Evolutionary conservation across 2,329 filamentous ascomycete genomes (phyloP).

Genomic region (Mariannaea elegans): DNA sequence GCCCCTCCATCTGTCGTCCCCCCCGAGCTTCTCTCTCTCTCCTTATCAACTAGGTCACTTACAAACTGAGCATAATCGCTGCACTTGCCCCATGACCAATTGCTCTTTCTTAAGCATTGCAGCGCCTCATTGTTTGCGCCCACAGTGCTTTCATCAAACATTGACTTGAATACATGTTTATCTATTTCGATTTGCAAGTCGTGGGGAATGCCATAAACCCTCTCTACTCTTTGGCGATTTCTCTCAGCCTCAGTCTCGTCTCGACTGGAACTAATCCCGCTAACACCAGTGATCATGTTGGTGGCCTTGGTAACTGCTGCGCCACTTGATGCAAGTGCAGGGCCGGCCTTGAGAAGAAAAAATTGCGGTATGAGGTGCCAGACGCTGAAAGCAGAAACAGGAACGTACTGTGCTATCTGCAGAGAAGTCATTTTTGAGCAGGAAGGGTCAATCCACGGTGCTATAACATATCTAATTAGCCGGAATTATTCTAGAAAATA

Average conservation of each 20-base stretch:
- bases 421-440: constrained; percentile 4
- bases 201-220: constrained; percentile 14
- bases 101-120: constrained; percentile 27
- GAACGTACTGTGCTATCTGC: constrained; percentile 19
- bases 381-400: constrained; percentile 15
- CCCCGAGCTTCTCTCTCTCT: neutral
- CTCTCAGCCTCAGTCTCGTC: constrained; percentile 10
- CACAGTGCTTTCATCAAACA: constrained; percentile 30
- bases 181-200: constrained; percentile 23
- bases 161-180: constrained; percentile 2
- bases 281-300: neutral
- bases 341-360: constrained; percentile 14
- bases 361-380: constrained; percentile 26
- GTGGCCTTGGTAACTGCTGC: constrained; percentile 18
- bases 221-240: constrained; percentile 12
- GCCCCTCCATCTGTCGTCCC: neutral
- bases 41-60: constrained; percentile 7
- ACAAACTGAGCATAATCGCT: constrained; percentile 24
- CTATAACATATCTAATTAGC: neutral
- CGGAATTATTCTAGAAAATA: neutral
- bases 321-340: constrained; percentile 21
- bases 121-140: constrained; percentile 31
- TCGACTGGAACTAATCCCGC: neutral
- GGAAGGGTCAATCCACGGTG: constrained; percentile 19
- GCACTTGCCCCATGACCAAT: constrained; percentile 22